Evolutionary conservation across 1,284 basidiomycete genomes (phyloP).

Genomic region (Leccinum pallidistipes): DNA sequence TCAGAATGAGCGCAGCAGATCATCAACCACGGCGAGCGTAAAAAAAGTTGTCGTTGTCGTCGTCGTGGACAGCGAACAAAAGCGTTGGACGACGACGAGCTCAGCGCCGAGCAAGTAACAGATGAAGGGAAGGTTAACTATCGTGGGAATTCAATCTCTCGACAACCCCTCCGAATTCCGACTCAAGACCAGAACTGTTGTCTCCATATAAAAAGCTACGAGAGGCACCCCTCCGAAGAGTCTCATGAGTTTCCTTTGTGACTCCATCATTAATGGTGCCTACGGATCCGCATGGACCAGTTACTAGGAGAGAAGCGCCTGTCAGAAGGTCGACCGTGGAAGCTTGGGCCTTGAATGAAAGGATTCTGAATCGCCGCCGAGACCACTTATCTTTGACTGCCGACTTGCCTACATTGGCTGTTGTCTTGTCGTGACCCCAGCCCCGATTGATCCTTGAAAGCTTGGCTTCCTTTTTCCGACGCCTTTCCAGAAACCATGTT

Average conservation of each 20-base stretch:
- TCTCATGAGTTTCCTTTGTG: not conserved
- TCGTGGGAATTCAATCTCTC: constrained; percentile 28
- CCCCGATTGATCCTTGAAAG: not conserved
- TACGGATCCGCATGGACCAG: not conserved
- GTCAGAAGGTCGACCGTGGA: no score
- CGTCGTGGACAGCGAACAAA: constrained; percentile 30
- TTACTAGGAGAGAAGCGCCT: no score
- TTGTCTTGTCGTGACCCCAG: not conserved
- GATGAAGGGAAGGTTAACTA: constrained; percentile 17
- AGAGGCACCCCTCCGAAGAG: not conserved
- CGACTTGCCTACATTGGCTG: not conserved
- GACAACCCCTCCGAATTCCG: constrained; percentile 24
- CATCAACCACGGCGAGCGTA: constrained; percentile 30
- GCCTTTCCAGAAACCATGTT: not conserved
- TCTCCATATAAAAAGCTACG: no score
- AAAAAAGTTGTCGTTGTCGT: constrained; percentile 17
- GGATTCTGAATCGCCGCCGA: not conserved
- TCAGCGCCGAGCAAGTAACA: constrained; percentile 14
- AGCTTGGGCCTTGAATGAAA: not conserved
- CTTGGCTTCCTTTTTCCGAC: not conserved
- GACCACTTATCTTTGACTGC: not conserved
- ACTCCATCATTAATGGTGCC: not conserved
- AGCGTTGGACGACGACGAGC: constrained; percentile 24
- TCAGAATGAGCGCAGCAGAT: constrained; percentile 26
- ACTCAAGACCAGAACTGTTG: not conserved